Evolutionary conservation across 2,329 filamentous ascomycete species (phyloP), one percentile per base, ranked within the genome.

Genomic region (Aspergillus clavatus): DNA sequence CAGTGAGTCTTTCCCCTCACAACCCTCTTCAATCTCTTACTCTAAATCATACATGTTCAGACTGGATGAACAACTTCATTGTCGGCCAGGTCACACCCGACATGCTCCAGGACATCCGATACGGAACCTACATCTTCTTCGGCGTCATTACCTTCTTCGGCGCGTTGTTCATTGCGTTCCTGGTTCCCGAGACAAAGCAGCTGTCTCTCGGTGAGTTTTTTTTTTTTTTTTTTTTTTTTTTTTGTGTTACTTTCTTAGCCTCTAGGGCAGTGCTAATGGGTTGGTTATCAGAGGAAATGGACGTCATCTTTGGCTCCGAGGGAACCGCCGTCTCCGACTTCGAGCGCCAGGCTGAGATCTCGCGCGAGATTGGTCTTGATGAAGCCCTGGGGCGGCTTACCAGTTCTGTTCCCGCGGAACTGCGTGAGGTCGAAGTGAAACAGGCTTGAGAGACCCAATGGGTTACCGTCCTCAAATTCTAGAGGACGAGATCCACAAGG

Each of bases 121-220:
- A 86, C 49, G 84, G 84, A 11, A 87, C 85, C 0, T 88, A 86
- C 48, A 80, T 89, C 43, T 68, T 88, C 11, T 88, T 88, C 47
- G 84, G 84, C 0, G 45, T 83, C 0, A 53, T 88, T 12, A 86
- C 80, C 0, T 80, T 77, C 44, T 51, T 82, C 0, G 83, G 83
- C 3, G 82, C 81, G 0, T 74, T 66, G 0, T 79, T 77, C 50
- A 70, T 79, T 40, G 75, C 61, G 59, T 73, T 73, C 55, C 62
- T 70, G 8, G 74, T 79, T 0, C 76, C 76, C 0, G 76, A 79
- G 55, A 79, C 75, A 0, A 79, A 77, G 43, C 33, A 48, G 40
- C 12, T 50, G 39, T 46, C 33, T 40, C n/a, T 43, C n/a, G n/a
- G n/a, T n/a, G n/a, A n/a, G n/a, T n/a, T n/a, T n/a, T n/a, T n/a